phyloP scores from a whole-genome alignment of 352 stramenopile species.

The Phytophthora quininea region DNA sequence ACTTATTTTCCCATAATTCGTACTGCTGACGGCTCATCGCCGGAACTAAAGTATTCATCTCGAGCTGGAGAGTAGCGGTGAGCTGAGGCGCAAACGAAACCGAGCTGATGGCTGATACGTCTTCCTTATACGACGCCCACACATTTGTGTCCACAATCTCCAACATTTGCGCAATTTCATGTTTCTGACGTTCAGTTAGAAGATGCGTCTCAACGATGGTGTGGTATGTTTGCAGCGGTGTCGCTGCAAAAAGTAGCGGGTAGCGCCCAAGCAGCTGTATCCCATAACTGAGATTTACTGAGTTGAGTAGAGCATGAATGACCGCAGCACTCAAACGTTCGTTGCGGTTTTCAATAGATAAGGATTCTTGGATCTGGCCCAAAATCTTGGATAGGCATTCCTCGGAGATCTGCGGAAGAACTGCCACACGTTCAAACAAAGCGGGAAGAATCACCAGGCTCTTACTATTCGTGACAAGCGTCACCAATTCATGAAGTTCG shows the following conservation, averaged over 20 bases:
- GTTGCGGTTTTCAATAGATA: slow-evolving; percentile 49
- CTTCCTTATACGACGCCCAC: slow-evolving; percentile 81
- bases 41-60: slow-evolving; percentile 48
- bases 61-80: slow-evolving; percentile 66
- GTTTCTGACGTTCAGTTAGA: slow-evolving; percentile 65
- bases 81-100: slow-evolving; percentile 80
- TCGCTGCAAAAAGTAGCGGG: slow-evolving; percentile 67
- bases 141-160: slow-evolving; percentile 85
- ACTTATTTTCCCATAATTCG: slow-evolving; percentile 60
- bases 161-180: slow-evolving; percentile 74
- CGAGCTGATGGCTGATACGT: slow-evolving; percentile 42
- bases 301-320: slow-evolving; percentile 75
- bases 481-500: slow-evolving; percentile 55
- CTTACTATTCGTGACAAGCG: slow-evolving; percentile 47
- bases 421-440: slow-evolving; percentile 46
- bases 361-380: slow-evolving; percentile 48
- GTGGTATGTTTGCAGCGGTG: slow-evolving; percentile 77
- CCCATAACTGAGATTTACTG: slow-evolving; percentile 53
- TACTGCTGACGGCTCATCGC: slow-evolving; percentile 55
- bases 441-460: slow-evolving; percentile 45
- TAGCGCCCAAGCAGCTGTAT: slow-evolving; percentile 67
- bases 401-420: slow-evolving; percentile 31
- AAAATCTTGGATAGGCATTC: slow-evolving; percentile 56
- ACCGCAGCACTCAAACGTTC: slow-evolving; percentile 62
- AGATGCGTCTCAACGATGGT: slow-evolving; percentile 77